A percentile compares a stretch with the other conserved stretches of the same genome.
phyloP scores from a whole-genome alignment of 768 basidiomycete genomes.

The Suillus paluster region DNA sequence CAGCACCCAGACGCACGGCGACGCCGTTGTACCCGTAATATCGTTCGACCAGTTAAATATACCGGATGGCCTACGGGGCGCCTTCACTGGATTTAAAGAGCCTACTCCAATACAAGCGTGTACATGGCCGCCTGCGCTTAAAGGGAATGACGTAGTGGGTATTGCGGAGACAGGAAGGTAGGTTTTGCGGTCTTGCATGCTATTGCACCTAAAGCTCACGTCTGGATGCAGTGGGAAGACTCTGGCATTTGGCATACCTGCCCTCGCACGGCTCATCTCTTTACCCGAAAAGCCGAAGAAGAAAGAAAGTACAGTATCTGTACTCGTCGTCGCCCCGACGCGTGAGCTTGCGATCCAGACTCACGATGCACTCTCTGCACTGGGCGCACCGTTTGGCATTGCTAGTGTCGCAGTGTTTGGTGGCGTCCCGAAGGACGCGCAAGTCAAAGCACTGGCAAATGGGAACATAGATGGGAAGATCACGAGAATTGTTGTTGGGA shows the following conservation, averaged over 20 bases:
- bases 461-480: slow-evolving; percentile 50
- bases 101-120: slow-evolving; percentile 97
- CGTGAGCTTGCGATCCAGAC: slow-evolving; percentile 97
- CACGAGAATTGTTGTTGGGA: slow-evolving; percentile 89
- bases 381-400: slow-evolving; percentile 78
- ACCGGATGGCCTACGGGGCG: slow-evolving; percentile 59
- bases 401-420: slow-evolving; percentile 90
- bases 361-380: slow-evolving; percentile 75
- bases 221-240: slow-evolving; percentile 80
- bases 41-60: slow-evolving; percentile 77
- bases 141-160: slow-evolving; percentile 87
- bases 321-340: slow-evolving; percentile 91
- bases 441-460: slow-evolving; percentile 70
- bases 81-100: slow-evolving; percentile 74
- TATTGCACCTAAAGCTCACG: not conserved
- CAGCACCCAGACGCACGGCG: slow-evolving; percentile 50
- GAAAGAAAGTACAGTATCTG: slow-evolving; percentile 48
- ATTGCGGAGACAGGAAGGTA: slow-evolving; percentile 96
- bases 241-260: slow-evolving; percentile 93
- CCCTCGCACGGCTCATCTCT: slow-evolving; percentile 67
- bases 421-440: slow-evolving; percentile 89
- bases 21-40: slow-evolving; percentile 64
- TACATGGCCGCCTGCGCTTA: slow-evolving; percentile 88
- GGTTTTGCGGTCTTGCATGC: slow-evolving; percentile 15
- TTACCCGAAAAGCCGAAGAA: slow-evolving; percentile 36